Evolutionary conservation across 257 asterid genomes (phyloP).

Genomic region (Nicotiana benthamiana): DNA sequence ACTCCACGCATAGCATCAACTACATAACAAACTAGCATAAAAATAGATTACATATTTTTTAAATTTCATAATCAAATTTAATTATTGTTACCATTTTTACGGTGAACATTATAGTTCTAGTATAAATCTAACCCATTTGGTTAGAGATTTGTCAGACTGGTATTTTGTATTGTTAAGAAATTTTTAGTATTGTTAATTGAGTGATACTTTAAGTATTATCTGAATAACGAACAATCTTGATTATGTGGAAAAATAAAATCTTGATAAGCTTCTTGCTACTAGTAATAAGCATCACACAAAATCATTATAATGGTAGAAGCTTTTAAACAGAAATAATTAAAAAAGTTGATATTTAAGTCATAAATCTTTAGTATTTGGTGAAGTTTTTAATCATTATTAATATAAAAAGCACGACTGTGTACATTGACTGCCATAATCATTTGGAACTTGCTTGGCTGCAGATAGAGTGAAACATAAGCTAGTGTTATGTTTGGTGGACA

Average conservation of each 20-base stretch:
- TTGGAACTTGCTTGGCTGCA: neutral
- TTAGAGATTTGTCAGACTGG: neutral
- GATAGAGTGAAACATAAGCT: neutral
- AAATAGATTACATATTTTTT: too few relatives aligned
- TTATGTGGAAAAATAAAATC: neutral
- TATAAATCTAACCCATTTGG: neutral
- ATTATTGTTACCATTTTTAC: too few relatives aligned
- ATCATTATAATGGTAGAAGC: neutral
- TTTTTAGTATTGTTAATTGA: neutral
- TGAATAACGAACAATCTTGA: neutral
- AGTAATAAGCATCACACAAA: neutral
- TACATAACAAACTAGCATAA: too few relatives aligned
- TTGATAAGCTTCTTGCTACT: neutral
- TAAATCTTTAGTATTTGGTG: conserved; percentile 4
- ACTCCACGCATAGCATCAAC: too few relatives aligned
- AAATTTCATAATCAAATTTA: too few relatives aligned
- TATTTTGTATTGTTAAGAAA: neutral
- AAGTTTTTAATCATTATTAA: neutral
- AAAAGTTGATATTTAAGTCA: neutral
- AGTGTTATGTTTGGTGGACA: neutral
- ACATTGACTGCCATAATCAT: too few relatives aligned
- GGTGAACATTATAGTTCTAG: too few relatives aligned
- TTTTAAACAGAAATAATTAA: neutral
- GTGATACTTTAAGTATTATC: neutral
- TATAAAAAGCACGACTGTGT: neutral